Evolutionary conservation across 129 eudicot species (phyloP).

Genomic region (Gnaphalium uliginosum): DNA sequence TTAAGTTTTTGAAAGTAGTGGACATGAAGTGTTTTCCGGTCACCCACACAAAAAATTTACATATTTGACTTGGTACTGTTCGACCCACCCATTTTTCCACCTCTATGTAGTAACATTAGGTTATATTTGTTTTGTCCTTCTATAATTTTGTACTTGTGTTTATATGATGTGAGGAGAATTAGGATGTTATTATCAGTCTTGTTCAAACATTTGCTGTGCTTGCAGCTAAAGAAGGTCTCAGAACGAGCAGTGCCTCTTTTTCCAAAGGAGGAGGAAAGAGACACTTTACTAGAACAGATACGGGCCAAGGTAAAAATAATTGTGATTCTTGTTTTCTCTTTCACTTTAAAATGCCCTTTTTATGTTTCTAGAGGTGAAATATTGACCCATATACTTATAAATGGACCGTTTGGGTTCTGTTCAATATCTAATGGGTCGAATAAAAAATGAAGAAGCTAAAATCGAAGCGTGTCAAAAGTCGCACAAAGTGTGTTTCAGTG

Average conservation of each 20-base stretch:
- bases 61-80: neutral
- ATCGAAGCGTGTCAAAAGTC: neutral
- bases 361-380: neutral
- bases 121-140: neutral
- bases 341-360: neutral
- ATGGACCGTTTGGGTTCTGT: neutral
- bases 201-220: neutral
- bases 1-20: neutral
- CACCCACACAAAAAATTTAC: neutral
- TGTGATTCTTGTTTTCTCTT: neutral
- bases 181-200: neutral
- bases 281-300: conserved; percentile 75
- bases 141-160: neutral
- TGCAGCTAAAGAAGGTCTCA: conserved; percentile 79
- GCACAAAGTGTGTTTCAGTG: neutral
- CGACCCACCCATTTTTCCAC: too few species aligned
- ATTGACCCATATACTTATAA: neutral
- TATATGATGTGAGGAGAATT: neutral
- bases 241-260: conserved; percentile 52
- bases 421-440: neutral
- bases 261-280: conserved; percentile 72
- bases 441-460: neutral
- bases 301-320: conserved; percentile 57
- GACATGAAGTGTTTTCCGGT: neutral
- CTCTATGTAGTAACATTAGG: too few species aligned